phyloP scores from a whole-genome alignment of 164 flowering plant species.

The Vitis labrusca region DNA sequence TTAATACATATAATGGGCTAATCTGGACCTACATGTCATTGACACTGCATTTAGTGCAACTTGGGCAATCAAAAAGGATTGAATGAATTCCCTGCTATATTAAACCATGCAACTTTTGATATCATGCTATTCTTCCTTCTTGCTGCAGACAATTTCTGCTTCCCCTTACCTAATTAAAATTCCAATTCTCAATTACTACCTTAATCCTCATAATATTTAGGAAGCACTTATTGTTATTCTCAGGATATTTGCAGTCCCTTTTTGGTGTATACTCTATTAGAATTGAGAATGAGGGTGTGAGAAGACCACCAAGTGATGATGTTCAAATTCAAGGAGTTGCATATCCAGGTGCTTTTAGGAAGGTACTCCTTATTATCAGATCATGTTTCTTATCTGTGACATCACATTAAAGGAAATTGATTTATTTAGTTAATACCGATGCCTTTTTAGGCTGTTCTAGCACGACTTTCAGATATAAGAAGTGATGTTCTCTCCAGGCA shows the following conservation, averaged over 20 bases:
- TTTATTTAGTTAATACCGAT: constrained; percentile 1
- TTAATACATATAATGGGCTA: no score
- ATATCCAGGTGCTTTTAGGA: constrained; percentile 69
- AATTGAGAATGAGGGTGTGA: constrained; percentile 77
- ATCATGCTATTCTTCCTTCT: not conserved
- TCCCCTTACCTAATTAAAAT: no score
- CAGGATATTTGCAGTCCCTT: constrained; percentile 83
- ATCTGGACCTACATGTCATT: no score
- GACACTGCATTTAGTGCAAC: no score
- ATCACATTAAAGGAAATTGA: not conserved
- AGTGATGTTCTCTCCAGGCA: constrained; percentile 36
- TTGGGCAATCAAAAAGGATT: no score
- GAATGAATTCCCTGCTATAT: no score
- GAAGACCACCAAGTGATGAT: constrained; percentile 83
- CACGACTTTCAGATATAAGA: constrained; percentile 59
- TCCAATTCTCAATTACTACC: not conserved
- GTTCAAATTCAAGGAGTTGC: constrained; percentile 70
- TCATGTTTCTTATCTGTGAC: not conserved
- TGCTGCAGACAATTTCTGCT: not conserved
- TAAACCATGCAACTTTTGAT: no score
- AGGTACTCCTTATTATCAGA: constrained; percentile 36
- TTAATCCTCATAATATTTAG: not conserved
- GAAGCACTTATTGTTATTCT: not conserved
- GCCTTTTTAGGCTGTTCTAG: constrained; percentile 64
- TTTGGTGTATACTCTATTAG: constrained; percentile 80